Conservation (phyloP, 108 stramenopile species). For the Nitzschia sp. region DNA sequence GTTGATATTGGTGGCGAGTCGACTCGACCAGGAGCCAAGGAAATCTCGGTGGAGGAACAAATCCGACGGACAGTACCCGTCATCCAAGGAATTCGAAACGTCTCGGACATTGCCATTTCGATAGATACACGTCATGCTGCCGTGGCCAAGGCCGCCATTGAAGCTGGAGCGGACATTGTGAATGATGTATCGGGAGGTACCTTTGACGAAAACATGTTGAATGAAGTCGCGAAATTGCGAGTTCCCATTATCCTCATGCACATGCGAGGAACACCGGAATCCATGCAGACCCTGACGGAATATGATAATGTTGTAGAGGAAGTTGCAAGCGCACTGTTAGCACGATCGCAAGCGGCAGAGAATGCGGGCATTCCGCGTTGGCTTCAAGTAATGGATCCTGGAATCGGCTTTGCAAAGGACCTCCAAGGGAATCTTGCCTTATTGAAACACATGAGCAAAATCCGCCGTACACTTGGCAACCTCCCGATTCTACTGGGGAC, state of each 20-base stretch:
- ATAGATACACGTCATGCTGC: constrained; percentile 93
- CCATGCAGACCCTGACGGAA: constrained; percentile 82
- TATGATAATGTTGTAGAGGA: constrained; percentile 78
- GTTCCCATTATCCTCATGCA: constrained; percentile 96
- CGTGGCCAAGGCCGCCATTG: constrained; percentile 86
- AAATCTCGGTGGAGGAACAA: constrained; percentile 77
- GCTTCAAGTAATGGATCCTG: constrained; percentile 92
- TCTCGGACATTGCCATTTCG: constrained; percentile 80
- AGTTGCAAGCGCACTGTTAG: constrained; percentile 61
- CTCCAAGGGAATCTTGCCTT: constrained; percentile 74
- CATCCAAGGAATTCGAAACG: constrained; percentile 76
- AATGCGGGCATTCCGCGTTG: constrained; percentile 81
- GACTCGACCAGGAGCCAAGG: constrained; percentile 88
- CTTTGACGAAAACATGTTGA: constrained; percentile 89
- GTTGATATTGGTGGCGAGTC: constrained; percentile 98
- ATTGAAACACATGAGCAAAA: constrained; percentile 50
- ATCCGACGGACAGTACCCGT: constrained; percentile 83
- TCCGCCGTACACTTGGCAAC: constrained; percentile 42
- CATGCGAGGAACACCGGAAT: constrained; percentile 91
- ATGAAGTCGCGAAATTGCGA: constrained; percentile 66
- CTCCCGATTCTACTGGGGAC: constrained; percentile 88
- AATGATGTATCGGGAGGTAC: constrained; percentile 96
- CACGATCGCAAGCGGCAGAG: constrained; percentile 70
- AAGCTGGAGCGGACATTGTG: constrained; percentile 93
- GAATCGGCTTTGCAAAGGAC: constrained; percentile 97